Evolutionary conservation across 345 rosid genomes (phyloP), one percentile per base, ranked within the genome.

Genomic region (Ceriops decandra): DNA sequence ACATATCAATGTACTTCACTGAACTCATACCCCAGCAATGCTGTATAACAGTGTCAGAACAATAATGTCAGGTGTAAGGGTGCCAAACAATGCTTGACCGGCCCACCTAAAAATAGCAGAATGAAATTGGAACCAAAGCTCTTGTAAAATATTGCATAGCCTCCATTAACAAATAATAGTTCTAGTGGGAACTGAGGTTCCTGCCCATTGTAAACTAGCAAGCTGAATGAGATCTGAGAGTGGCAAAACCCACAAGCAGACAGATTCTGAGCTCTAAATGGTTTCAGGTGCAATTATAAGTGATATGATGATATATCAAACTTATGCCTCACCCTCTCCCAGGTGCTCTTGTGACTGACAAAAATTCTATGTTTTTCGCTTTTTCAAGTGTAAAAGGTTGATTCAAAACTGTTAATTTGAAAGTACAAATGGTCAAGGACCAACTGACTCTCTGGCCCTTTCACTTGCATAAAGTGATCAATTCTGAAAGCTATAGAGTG

Each of bases 1-100:
- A 31, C 8, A 46, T 22, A 15, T 7, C 15, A 26, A 42, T 19
- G 31, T 20, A 62, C 26, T 42, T 32, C 49, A 38, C 8, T 54
- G 8, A 33, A 22, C 10, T 51, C 72, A 60, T 86, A 91, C 99
- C 89, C 99, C 99, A 31, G 97, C 99, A 72, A 90, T 82, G 86
- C 99, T 91, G 78, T 95, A 95, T 78, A 91, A 83, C 72, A 95
- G 90, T 31, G 99, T 95, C 51, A 91, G 96, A 74, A 95, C 96
- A 52, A 91, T 80, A 64, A 91, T 87, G 65, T 95, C 97, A 38
- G 90, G 93, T 42, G 96, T 86, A 81, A 95, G 97, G 20, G 99
- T 87, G 52, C 99, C 99, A 70, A 95, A 95, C 77, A 95, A 79
- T 36, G 99, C 95, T 85, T 95, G 99, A 33, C 99, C 99, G 11